Evolutionary conservation across 495 filamentous ascomycete species (phyloP).

Genomic region (Penicillium arizonense): DNA sequence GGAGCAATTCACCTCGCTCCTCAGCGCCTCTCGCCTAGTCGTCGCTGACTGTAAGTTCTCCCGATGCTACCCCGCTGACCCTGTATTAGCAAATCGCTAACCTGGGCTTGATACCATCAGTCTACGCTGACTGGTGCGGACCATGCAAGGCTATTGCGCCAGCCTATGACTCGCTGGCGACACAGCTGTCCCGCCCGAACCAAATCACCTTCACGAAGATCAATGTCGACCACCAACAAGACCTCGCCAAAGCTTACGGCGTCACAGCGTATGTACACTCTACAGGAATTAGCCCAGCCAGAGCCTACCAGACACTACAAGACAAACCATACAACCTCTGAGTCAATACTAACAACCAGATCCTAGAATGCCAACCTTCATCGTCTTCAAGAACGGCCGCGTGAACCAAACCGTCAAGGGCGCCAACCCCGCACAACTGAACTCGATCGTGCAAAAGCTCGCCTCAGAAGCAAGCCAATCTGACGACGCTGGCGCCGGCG

Average conservation of each 20-base stretch:
- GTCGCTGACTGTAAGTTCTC: slow-evolving; percentile 78
- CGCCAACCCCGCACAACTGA: slow-evolving; percentile 67
- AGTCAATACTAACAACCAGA: not conserved
- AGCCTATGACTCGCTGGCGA: slow-evolving; percentile 74
- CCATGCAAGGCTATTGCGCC: slow-evolving; percentile 87
- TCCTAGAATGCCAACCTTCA: slow-evolving; percentile 68
- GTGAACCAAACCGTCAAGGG: slow-evolving; percentile 68
- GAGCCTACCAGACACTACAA: not conserved
- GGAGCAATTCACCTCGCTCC: slow-evolving; percentile 65
- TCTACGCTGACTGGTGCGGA: slow-evolving; percentile 84
- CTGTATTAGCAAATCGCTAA: slow-evolving; percentile 7
- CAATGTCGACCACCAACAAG: slow-evolving; percentile 73
- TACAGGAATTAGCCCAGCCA: not conserved
- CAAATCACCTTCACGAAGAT: slow-evolving; percentile 83
- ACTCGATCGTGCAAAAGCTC: slow-evolving; percentile 69
- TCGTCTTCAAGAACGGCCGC: slow-evolving; percentile 78
- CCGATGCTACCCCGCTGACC: slow-evolving; percentile 8
- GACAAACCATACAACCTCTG: not conserved
- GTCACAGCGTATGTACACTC: slow-evolving; percentile 62
- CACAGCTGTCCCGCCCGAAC: slow-evolving; percentile 67
- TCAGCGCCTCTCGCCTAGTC: slow-evolving; percentile 68
- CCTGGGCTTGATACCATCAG: slow-evolving; percentile 37
- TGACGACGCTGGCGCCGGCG: slow-evolving; percentile 43
- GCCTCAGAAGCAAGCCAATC: slow-evolving; percentile 62
- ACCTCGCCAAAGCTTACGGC: slow-evolving; percentile 66